Evolutionary conservation across 2,329 filamentous ascomycete genomes (phyloP), one percentile per base, ranked within the genome.

Genomic region (Fusarium paranaense): DNA sequence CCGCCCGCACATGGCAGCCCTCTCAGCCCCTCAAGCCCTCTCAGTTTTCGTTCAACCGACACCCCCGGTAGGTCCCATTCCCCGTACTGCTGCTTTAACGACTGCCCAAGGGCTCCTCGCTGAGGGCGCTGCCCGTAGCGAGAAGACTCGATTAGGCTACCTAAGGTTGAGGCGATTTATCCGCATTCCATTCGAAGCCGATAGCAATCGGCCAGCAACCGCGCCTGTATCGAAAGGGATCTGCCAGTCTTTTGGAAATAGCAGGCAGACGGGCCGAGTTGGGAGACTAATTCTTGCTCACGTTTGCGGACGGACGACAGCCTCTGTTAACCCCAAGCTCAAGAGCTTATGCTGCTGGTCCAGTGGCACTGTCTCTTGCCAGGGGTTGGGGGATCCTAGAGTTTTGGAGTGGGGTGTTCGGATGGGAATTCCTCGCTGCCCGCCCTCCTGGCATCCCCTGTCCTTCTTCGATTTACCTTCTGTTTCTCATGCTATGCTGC

Each of bases 71-170:
- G 45, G 59, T 42, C 52, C 56, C 61, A 52, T 62, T 73, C 73
- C 50, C 60, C 52, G 38, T 64, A 62, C 47, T 59, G 52, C 66
- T 45, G 69, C 61, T 71, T 66, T 65, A 61, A 74, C 64, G 64
- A 62, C 69, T 62, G 47, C 63, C 38, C 61, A 62, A 73, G 73
- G 47, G 60, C 73, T 76, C 67, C 59, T 73, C 45, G 69, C 69
- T 78, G 72, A 78, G 74, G 76, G 76, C 74, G 76, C 76, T 75
- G 76, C 76, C 72, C 72, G 54, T 68, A 63, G 70, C 64, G 47
- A 69, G 67, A 57, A 62, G 27, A 18, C 56, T 70, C 35, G 38
- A 67, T 40, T 38, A 60, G 62, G 50, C 54, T 45, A 64, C 67
- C 50, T 30, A 69, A 67, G 42, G 74, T 70, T 71, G 73, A 70